Evolutionary conservation across 805 yeast species (phyloP).

Genomic region (Zygoascus flipseniorum): DNA sequence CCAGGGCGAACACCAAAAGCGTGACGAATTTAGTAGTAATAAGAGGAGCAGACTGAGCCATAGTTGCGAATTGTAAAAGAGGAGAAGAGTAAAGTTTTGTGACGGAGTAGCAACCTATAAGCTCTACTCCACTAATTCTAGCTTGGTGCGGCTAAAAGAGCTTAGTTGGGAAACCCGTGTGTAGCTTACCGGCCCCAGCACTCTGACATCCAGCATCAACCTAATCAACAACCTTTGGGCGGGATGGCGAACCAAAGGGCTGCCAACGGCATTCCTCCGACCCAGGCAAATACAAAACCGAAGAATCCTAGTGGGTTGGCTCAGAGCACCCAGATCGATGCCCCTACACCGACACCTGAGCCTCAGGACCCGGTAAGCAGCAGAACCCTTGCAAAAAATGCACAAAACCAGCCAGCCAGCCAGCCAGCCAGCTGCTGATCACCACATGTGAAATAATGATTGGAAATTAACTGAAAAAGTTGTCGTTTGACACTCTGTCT

Average conservation of each 20-base stretch:
- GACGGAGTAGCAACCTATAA: background rate
- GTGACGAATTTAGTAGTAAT: conserved; percentile 27
- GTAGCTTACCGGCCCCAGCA: background rate
- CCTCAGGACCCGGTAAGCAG: conserved; percentile 1
- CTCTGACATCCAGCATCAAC: background rate
- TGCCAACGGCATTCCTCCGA: background rate
- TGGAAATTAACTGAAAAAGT: conserved; percentile 2
- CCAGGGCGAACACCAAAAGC: conserved; percentile 44
- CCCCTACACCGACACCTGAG: background rate
- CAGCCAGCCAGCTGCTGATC: background rate
- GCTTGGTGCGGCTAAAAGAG: background rate
- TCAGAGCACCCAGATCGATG: background rate
- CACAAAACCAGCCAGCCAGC: background rate
- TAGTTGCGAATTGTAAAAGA: background rate
- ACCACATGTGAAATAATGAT: background rate
- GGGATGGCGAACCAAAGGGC: background rate
- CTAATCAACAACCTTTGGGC: background rate
- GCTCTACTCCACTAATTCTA: background rate
- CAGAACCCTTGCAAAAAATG: no score
- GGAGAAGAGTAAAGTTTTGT: background rate
- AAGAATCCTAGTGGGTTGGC: background rate
- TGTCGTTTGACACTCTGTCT: conserved; percentile 63
- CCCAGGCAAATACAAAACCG: background rate
- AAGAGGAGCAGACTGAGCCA: background rate
- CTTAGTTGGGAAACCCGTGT: background rate